These are phyloP conservation scores for Echeveria elegans DNA, from an alignment of 164 flowering plant species.

Conservation along the genomic window DNA sequence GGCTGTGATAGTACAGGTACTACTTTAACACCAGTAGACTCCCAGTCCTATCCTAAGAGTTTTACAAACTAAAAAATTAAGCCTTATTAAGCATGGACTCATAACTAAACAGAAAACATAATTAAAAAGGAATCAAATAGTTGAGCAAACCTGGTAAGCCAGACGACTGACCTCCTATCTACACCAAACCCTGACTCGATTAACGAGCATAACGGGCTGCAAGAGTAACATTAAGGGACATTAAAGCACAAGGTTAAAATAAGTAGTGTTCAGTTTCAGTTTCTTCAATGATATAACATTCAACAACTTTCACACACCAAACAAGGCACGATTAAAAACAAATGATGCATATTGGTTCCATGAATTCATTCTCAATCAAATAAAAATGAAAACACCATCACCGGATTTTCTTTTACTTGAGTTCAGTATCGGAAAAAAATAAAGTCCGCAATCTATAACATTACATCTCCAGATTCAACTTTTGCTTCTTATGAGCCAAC, in stretches of 20 bases:
- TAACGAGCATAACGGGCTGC: slow-evolving; percentile 84
- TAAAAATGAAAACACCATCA: neutral
- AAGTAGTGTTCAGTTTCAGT: no score
- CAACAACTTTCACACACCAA: neutral
- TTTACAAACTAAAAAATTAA: slow-evolving; percentile 10
- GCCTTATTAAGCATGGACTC: neutral
- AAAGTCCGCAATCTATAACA: no score
- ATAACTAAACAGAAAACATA: neutral
- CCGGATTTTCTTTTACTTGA: no score
- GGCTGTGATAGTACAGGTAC: slow-evolving; percentile 89
- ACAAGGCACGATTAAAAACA: neutral
- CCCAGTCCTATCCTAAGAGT: slow-evolving; percentile 76
- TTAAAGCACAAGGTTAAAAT: no score
- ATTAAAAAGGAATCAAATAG: neutral
- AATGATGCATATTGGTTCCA: neutral
- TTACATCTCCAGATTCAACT: no score
- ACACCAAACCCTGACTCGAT: slow-evolving; percentile 87
- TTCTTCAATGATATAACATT: no score
- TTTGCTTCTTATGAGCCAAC: neutral
- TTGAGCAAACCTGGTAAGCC: slow-evolving; percentile 81
- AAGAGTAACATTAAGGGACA: slow-evolving; percentile 9
- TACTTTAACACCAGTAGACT: slow-evolving; percentile 67
- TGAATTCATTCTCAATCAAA: neutral
- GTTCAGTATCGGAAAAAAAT: no score
- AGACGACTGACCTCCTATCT: slow-evolving; percentile 68